phyloP scores from a whole-genome alignment of 768 basidiomycete species.

The Hygrophoropsis aurantiaca region DNA sequence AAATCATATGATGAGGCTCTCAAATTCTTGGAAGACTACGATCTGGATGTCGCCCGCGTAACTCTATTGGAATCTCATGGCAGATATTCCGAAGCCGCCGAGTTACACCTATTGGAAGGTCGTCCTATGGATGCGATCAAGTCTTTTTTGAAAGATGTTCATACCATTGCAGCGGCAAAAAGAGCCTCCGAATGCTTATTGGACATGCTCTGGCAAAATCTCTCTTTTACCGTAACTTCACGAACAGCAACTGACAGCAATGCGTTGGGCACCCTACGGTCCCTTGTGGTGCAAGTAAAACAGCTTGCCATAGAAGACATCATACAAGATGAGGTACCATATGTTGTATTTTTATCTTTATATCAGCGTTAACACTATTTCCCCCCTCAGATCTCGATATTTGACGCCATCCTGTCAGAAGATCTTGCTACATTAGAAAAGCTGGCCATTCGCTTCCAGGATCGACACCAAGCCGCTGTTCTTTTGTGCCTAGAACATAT shows the following conservation, averaged over 20 bases:
- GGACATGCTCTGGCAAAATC: constrained; percentile 43
- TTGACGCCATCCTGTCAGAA: constrained; percentile 27
- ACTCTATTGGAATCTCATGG: constrained; percentile 42
- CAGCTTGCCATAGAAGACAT: no score
- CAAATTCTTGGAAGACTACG: constrained; percentile 56
- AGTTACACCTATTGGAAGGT: constrained; percentile 49
- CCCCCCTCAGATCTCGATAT: constrained; percentile 30
- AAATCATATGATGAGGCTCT: constrained; percentile 48
- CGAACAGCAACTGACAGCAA: constrained; percentile 2
- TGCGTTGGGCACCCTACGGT: neutral
- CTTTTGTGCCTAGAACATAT: constrained; percentile 45
- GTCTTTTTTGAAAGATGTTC: constrained; percentile 38
- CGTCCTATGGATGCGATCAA: constrained; percentile 46
- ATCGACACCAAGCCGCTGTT: constrained; percentile 28
- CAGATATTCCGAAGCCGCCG: constrained; percentile 49
- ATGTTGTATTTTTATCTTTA: no score
- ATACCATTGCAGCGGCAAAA: constrained; percentile 22
- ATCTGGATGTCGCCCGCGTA: constrained; percentile 49
- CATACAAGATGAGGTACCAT: no score
- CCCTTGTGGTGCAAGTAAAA: no score
- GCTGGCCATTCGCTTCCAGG: constrained; percentile 33
- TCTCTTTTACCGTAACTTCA: constrained; percentile 38
- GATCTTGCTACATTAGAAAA: constrained; percentile 26
- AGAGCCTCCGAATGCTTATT: constrained; percentile 41
- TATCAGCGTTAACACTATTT: no score